Evolutionary conservation across 2,329 filamentous ascomycete genomes (phyloP), one percentile per base, ranked within the genome.

Genomic region (Trichoderma brevicompactum): DNA sequence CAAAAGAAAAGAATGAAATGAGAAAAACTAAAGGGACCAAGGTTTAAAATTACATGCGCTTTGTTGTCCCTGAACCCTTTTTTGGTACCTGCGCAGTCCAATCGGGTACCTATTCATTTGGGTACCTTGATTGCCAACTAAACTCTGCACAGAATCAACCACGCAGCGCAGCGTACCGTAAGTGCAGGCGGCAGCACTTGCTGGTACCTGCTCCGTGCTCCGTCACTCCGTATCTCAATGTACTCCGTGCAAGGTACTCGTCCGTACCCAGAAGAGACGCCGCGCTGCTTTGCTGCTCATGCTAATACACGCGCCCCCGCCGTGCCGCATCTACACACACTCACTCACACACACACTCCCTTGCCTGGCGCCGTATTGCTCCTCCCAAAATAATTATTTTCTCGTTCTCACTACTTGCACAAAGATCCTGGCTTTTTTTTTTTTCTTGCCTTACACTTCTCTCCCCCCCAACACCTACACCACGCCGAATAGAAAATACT

Each of bases 351-450:
- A n/a, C n/a, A n/a, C n/a, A 67, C 56, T 63, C 60, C 66, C 61
- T 56, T 63, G 58, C 61, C 53, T 61, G 61, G 64, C 62, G 64
- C 65, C 65, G 68, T 66, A 68, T 66, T 60, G 68, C 64, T 69
- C 66, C 66, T 70, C 59, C 53, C 59, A 67, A 64, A 67, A 67
- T 65, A 65, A 67, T 65, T 67, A 55, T 56, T 38, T 67, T 65
- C 62, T 65, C 62, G 53, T 65, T 54, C 65, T 65, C 46, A 50
- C 63, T 62, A 50, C 62, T 55, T 65, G 64, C 64, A 34, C 59
- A 40, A 55, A 53, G 40, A 55, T 46, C 61, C 56, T 61, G 56
- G 48, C 54, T 64, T 59, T 64, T 60, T 64, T 53, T 36, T 49
- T 36, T 55, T 54, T 54, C 32, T 36, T 17, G 40, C 36, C 56